A percentile compares a stretch with the other conserved stretches of the same genome.
Conservation (phyloP, 2,329 filamentous ascomycete genomes). For the Ophiobolus disseminans region DNA sequence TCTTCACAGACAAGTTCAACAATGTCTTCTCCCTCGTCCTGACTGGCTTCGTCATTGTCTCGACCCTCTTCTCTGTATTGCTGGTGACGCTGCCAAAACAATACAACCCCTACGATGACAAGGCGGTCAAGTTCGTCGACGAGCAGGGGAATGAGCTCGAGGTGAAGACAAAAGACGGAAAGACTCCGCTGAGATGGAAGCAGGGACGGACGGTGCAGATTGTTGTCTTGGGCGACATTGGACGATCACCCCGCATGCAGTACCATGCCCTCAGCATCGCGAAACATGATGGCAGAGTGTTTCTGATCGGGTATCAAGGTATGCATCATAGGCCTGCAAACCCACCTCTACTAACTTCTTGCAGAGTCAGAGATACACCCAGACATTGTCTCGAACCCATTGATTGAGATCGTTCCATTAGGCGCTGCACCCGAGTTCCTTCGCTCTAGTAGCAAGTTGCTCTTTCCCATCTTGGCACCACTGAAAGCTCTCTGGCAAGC, state of each 20-base stretch:
- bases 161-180: conserved; percentile 28
- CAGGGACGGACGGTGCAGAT: conserved; percentile 71
- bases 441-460: conserved; percentile 70
- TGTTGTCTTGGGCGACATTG: conserved; percentile 92
- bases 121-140: conserved; percentile 27
- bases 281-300: conserved; percentile 78
- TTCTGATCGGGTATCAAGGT: conserved; percentile 90
- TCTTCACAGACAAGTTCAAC: conserved; percentile 26
- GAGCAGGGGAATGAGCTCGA: conserved; percentile 33
- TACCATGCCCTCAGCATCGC: conserved; percentile 95
- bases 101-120: conserved; percentile 54
- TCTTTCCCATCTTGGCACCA: conserved; percentile 80
- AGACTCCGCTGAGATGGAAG: conserved; percentile 29
- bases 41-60: conserved; percentile 50
- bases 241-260: conserved; percentile 95
- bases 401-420: conserved; percentile 75
- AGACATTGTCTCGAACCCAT: conserved; percentile 71
- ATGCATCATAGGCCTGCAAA: too few relatives aligned
- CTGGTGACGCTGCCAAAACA: conserved; percentile 61
- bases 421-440: conserved; percentile 71
- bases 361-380: conserved; percentile 82
- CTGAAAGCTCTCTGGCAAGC: conserved; percentile 88
- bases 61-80: conserved; percentile 58
- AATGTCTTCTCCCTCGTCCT: conserved; percentile 49
- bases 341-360: conserved; percentile 3